A percentile compares a stretch with the other conserved stretches of the same genome.
Evolutionary conservation across 2,329 filamentous ascomycete species (phyloP).

Genomic region (Diaporthe aspalathi): DNA sequence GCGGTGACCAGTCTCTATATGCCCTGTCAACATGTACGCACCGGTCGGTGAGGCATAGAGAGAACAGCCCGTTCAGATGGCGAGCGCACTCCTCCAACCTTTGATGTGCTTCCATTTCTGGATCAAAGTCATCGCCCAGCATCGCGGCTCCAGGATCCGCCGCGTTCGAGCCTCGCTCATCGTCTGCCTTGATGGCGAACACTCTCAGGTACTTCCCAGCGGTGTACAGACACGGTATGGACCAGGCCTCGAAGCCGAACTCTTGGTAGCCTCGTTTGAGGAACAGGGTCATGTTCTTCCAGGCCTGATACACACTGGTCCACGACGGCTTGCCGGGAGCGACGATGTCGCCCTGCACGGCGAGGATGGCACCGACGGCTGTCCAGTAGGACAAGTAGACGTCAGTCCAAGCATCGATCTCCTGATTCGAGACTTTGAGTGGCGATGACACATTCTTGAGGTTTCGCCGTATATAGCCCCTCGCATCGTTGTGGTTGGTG

Average conservation of each 20-base stretch:
- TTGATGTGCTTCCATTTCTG: conserved; percentile 80
- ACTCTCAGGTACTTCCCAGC: conserved; percentile 86
- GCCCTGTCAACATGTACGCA: conserved; percentile 54
- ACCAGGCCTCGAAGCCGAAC: conserved; percentile 85
- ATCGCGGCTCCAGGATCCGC: conserved; percentile 54
- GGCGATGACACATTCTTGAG: conserved; percentile 70
- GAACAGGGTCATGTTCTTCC: conserved; percentile 84
- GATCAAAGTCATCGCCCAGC: conserved; percentile 85
- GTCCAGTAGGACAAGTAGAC: conserved; percentile 89
- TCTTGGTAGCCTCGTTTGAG: conserved; percentile 86
- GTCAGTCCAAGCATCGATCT: conserved; percentile 86
- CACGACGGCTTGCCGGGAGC: conserved; percentile 67
- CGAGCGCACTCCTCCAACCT: conserved; percentile 92
- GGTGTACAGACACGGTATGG: conserved; percentile 88
- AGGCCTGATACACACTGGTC: conserved; percentile 85
- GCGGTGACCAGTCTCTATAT: not conserved
- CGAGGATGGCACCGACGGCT: conserved; percentile 78
- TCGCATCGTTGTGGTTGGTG: conserved; percentile 74
- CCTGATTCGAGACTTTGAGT: conserved; percentile 69
- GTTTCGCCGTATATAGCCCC: conserved; percentile 78
- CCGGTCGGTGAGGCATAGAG: conserved; percentile 89
- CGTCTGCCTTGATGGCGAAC: conserved; percentile 92
- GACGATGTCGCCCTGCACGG: conserved; percentile 65
- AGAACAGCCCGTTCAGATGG: conserved; percentile 92
- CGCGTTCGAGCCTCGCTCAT: conserved; percentile 63